Conservation (phyloP, 1,139 yeast genomes). For the Kazachstania sp. region DNA sequence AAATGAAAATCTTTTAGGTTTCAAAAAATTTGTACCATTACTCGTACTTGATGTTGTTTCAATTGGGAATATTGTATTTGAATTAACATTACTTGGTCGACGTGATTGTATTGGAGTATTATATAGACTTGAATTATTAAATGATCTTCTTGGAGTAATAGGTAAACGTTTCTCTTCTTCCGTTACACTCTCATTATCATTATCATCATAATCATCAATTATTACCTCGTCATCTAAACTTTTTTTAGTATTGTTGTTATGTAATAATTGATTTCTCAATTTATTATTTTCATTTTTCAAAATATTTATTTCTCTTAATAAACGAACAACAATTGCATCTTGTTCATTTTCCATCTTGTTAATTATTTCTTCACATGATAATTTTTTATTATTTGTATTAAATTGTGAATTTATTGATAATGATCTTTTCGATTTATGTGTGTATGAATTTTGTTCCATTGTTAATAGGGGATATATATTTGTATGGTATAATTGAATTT, state of each 20-base stretch:
- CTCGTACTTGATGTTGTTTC: neutral
- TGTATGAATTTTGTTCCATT: neutral
- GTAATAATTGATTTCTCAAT: slow-evolving; percentile 10
- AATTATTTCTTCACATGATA: slow-evolving; percentile 40
- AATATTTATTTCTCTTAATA: slow-evolving; percentile 47
- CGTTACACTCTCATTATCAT: neutral
- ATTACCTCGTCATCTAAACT: neutral
- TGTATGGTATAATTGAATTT: too few relatives aligned
- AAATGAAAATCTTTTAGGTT: neutral
- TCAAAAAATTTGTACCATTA: neutral
- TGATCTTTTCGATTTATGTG: neutral
- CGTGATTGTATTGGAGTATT: slow-evolving; percentile 1
- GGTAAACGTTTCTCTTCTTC: neutral
- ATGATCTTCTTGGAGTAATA: slow-evolving; percentile 5
- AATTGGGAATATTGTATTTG: slow-evolving; percentile 5
- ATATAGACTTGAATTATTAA: neutral
- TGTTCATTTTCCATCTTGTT: slow-evolving; percentile 64
- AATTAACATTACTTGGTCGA: neutral
- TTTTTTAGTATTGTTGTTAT: neutral
- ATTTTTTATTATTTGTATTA: neutral
- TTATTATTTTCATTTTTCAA: slow-evolving; percentile 43
- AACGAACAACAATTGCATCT: slow-evolving; percentile 53
- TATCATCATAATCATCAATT: slow-evolving; percentile 1
- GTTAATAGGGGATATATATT: neutral
- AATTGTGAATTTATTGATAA: neutral